phyloP scores from a whole-genome alignment of 2,329 filamentous ascomycete species.

The Fusarium sp. region DNA sequence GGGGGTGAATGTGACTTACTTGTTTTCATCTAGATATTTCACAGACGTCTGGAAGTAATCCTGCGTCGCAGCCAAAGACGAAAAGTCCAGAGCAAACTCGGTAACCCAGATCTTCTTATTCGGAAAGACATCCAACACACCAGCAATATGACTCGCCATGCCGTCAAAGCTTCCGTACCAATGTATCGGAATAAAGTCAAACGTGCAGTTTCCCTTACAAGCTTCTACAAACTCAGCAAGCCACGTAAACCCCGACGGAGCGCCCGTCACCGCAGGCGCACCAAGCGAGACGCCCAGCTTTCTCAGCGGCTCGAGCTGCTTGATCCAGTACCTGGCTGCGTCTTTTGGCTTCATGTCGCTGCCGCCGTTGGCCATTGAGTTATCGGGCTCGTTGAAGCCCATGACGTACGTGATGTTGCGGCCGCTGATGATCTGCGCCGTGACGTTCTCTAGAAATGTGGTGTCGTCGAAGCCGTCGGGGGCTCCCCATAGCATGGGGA shows the following conservation, averaged over 20 bases:
- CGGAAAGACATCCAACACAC: not conserved
- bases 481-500: not conserved
- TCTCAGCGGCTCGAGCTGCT: not conserved
- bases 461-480: not conserved
- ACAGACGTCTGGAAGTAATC: not conserved
- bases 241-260: not conserved
- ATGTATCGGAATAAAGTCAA: not conserved
- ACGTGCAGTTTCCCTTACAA: not conserved
- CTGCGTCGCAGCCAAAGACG: not conserved
- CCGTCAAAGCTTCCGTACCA: not conserved
- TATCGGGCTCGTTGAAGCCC: not conserved
- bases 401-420: not conserved
- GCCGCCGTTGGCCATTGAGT: not conserved
- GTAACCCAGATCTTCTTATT: not conserved
- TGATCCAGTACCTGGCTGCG: not conserved
- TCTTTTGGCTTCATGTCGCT: not conserved
- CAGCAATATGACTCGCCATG: not conserved
- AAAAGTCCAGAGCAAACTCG: not conserved
- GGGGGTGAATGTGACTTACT: fast-evolving
- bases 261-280: not conserved
- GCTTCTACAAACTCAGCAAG: not conserved
- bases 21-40: not conserved
- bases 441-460: not conserved
- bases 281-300: not conserved
- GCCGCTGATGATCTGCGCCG: not conserved